A percentile compares a stretch with the other conserved stretches of the same genome.
Conservation (phyloP, 192 early-diverging fungal species). For the Hyaloraphidium curvatum region DNA sequence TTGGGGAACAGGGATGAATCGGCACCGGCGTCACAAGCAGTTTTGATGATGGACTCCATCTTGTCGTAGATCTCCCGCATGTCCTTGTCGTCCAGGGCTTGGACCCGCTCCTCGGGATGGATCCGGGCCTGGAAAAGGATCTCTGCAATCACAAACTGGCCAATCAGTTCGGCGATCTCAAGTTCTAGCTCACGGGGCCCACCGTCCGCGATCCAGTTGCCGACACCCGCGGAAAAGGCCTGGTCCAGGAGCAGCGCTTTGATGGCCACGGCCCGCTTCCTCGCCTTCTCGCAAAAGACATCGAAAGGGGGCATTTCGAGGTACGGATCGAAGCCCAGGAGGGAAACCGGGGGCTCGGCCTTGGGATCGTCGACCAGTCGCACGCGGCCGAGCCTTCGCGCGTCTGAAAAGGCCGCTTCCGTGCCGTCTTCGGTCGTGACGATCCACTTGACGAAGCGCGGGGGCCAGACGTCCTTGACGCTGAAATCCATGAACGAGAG, state of each 20-base stretch:
- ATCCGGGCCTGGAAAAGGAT: conserved; percentile 49
- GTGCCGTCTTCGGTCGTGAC: conserved; percentile 17
- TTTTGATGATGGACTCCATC: neutral
- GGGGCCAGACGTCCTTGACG: conserved; percentile 37
- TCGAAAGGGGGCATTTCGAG: conserved; percentile 25
- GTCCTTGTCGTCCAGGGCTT: conserved; percentile 27
- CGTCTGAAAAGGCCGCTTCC: conserved; percentile 36
- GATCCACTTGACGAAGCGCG: conserved; percentile 43
- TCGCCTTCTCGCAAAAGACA: conserved; percentile 22
- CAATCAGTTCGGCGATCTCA: neutral
- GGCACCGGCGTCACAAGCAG: neutral
- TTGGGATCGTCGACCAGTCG: conserved; percentile 31
- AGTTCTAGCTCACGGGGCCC: neutral
- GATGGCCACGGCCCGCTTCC: conserved; percentile 27
- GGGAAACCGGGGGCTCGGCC: conserved; percentile 24
- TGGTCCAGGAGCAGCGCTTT: conserved; percentile 52
- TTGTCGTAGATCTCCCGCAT: neutral
- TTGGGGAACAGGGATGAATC: conserved; percentile 27
- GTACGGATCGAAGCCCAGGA: conserved; percentile 62
- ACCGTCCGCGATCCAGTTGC: conserved; percentile 68
- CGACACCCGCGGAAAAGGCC: conserved; percentile 53
- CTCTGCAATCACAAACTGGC: no score
- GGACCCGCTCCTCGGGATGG: conserved; percentile 38
- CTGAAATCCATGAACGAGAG: conserved; percentile 17
- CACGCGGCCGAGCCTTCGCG: conserved; percentile 44